Evolutionary conservation across 345 rosid genomes (phyloP), one percentile per base, ranked within the genome.

Genomic region (Lumnitzera racemosa): DNA sequence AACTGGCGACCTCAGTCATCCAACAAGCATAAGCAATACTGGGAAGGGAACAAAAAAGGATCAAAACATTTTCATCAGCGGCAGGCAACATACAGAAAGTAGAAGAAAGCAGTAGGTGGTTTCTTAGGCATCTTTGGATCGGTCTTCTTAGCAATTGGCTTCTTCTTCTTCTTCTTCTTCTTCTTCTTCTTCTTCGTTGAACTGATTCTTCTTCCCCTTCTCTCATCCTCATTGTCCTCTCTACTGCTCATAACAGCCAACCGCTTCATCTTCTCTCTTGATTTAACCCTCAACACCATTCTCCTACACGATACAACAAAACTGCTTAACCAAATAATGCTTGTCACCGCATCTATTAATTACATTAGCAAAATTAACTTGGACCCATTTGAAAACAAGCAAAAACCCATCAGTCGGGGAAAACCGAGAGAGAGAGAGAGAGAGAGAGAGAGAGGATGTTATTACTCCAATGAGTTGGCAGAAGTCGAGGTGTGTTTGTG

Each of bases 21-120:
- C 43, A 36, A 9, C 3, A 7, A 36, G 7, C 43, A 36, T 5
- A 9, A 9, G 11, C 7, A 36, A 36, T 36, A 36, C 7, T 9
- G 9, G 7, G 1, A 36, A n/a, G 2, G 24, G 3, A 14, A 23
- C 20, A 31, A 17, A 20, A 15, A 7, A 25, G 20, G 31, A 31
- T 51, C 27, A 47, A 55, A 50, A 20, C 20, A 27, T 11, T 15
- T 29, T 16, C 50, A 41, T 59, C 60, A 55, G 24, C 51, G 41
- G 53, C 29, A 54, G 7, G 24, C 20, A 23, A 67, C 88, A 17
- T 77, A 86, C 98, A 91, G 68, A 81, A 81, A 91, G 71, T 51
- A 91, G 79, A 91, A 91, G 76, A 91, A 91, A 47, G 92, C 96
- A 59, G 96, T 91, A 11, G 96, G 87, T 51, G 96, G 96, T 67